Percentiles rank a stretch among this genome's conserved stretches.
Conservation (phyloP, 108 stramenopile species). For the Skeletonema grethae region DNA sequence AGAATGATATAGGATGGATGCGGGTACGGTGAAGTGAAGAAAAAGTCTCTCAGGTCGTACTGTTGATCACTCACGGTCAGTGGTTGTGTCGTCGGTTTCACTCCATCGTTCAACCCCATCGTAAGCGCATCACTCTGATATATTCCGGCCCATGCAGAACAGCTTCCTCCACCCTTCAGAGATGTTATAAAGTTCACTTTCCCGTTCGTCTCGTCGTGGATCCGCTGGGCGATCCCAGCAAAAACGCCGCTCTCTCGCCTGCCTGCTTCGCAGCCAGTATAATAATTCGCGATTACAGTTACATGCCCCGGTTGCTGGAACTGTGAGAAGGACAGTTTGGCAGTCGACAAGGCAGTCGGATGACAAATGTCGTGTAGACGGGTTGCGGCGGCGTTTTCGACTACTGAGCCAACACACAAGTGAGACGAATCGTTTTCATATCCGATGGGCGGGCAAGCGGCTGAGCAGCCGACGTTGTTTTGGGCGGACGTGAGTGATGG, state of each 20-base stretch:
- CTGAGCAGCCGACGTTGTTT: constrained; percentile 22
- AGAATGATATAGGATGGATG: constrained; percentile 48
- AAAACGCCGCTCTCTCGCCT: constrained; percentile 52
- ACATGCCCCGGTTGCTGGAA: constrained; percentile 23
- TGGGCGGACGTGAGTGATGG: constrained; percentile 6
- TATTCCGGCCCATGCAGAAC: constrained; percentile 42
- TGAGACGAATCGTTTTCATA: constrained; percentile 30
- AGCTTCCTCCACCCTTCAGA: constrained; percentile 55
- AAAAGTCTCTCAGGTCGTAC: constrained; percentile 37
- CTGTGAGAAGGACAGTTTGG: constrained; percentile 4
- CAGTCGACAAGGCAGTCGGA: not conserved
- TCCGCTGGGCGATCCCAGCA: constrained; percentile 48
- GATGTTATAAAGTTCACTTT: constrained; percentile 38
- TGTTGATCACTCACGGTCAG: constrained; percentile 35
- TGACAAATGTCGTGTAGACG: constrained; percentile 23
- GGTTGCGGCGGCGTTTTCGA: constrained; percentile 15
- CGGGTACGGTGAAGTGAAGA: constrained; percentile 53
- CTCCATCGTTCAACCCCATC: constrained; percentile 25
- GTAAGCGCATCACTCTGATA: constrained; percentile 46
- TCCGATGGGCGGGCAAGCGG: constrained; percentile 26
- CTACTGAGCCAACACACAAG: constrained; percentile 7
- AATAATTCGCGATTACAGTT: constrained; percentile 50
- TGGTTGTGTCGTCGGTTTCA: constrained; percentile 40
- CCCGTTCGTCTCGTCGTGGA: constrained; percentile 29
- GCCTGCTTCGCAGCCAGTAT: constrained; percentile 59